These are phyloP conservation scores for Globisporangium nodosum DNA, from an alignment of 352 stramenopile genomes.

Conservation along the genomic window DNA sequence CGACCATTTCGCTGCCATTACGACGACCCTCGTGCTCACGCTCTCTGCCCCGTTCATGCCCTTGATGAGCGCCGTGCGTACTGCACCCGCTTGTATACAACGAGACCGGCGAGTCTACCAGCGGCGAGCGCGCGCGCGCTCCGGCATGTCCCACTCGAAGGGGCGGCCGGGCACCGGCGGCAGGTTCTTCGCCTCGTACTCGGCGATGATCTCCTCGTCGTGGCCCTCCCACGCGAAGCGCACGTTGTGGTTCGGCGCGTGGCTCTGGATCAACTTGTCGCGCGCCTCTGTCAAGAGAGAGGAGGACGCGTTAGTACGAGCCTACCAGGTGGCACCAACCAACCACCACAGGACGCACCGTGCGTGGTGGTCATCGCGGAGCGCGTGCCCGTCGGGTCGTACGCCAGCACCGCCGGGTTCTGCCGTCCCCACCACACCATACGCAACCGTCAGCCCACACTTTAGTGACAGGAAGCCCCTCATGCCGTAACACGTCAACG, in stretches of 20 bases:
- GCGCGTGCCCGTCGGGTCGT: slow-evolving; percentile 80
- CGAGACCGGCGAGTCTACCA: slow-evolving; percentile 34
- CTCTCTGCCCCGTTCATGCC: no score
- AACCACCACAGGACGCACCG: slow-evolving; percentile 18
- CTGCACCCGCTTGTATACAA: no score
- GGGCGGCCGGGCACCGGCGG: slow-evolving; percentile 61
- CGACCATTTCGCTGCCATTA: no score
- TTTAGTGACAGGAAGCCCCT: no score
- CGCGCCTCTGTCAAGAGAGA: slow-evolving; percentile 32
- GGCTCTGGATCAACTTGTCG: slow-evolving; percentile 65
- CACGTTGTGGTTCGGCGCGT: slow-evolving; percentile 71
- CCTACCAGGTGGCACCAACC: no score
- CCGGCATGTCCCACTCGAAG: slow-evolving; percentile 65
- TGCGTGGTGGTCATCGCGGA: slow-evolving; percentile 85
- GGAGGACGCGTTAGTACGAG: neutral
- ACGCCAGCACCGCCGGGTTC: slow-evolving; percentile 80
- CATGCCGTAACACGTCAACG: no score
- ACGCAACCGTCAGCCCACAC: neutral
- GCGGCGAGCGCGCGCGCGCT: slow-evolving; percentile 52
- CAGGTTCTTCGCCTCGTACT: slow-evolving; percentile 70
- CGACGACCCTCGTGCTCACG: no score
- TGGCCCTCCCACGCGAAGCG: slow-evolving; percentile 77
- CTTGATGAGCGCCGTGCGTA: no score
- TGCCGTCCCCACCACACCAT: slow-evolving; percentile 1
- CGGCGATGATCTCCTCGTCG: slow-evolving; percentile 68